Conservation (phyloP, 2,329 filamentous ascomycete species). For the Fusarium sp. region DNA sequence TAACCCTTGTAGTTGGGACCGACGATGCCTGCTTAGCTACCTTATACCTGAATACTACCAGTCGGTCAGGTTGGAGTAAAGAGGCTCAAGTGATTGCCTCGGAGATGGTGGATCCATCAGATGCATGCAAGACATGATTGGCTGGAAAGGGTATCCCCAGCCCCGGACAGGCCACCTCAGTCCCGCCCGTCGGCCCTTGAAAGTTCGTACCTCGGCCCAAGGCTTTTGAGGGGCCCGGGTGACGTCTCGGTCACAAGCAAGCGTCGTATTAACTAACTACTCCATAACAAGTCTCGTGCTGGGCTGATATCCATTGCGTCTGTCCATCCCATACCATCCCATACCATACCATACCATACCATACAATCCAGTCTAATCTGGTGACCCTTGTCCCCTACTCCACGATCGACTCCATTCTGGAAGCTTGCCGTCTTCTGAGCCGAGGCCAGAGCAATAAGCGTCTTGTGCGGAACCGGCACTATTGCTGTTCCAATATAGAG, state of each 20-base stretch:
- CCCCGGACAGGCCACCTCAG: neutral
- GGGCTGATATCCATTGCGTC: neutral
- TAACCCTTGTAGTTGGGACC: neutral
- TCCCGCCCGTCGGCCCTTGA: conserved; percentile 23
- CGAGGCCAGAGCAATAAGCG: conserved; percentile 36
- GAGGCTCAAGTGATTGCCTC: conserved; percentile 33
- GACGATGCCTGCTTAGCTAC: neutral
- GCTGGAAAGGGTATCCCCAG: neutral
- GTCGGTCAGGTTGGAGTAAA: neutral
- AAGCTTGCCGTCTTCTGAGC: conserved; percentile 22
- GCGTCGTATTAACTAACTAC: neutral
- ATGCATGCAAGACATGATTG: neutral
- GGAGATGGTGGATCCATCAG: conserved; percentile 16
- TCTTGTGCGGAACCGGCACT: conserved; percentile 20
- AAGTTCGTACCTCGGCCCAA: conserved; percentile 42
- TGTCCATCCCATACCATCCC: neutral
- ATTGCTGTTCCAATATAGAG: conserved; percentile 25
- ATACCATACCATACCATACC: neutral
- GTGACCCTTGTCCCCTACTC: neutral
- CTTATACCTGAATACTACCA: too few relatives aligned
- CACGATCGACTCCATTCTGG: conserved; percentile 2
- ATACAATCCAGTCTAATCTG: neutral
- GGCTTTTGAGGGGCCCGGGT: conserved; percentile 39
- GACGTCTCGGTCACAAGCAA: conserved; percentile 41
- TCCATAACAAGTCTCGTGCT: neutral